Evolutionary conservation across 2,329 filamentous ascomycete species (phyloP).

Genomic region (Claviceps digitariae): DNA sequence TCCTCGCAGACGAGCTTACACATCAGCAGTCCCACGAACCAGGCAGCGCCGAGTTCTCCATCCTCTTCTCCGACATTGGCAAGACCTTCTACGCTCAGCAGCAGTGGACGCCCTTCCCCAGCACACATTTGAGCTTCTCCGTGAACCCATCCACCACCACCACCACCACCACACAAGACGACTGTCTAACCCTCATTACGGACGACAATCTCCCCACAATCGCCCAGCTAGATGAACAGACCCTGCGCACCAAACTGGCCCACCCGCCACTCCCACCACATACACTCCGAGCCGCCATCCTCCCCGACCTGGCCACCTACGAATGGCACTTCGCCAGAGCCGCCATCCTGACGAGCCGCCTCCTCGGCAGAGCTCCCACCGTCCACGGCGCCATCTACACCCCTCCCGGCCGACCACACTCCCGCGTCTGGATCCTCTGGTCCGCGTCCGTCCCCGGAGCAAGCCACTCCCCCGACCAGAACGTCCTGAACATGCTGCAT

Average conservation of each 20-base stretch:
- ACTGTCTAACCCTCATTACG: slow-evolving; percentile 30
- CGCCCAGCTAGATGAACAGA: slow-evolving; percentile 48
- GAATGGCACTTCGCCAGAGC: slow-evolving; percentile 61
- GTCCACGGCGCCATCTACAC: slow-evolving; percentile 60
- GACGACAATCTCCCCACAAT: slow-evolving; percentile 47
- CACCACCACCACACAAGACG: slow-evolving; percentile 13
- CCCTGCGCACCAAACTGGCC: slow-evolving; percentile 42
- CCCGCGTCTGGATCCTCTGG: slow-evolving; percentile 64
- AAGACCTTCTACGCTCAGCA: slow-evolving; percentile 64
- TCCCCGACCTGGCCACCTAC: slow-evolving; percentile 19
- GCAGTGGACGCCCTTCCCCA: slow-evolving; percentile 66
- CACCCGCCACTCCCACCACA: slow-evolving; percentile 8
- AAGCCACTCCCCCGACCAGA: slow-evolving; percentile 39
- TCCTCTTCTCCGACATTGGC: slow-evolving; percentile 79
- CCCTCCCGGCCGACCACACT: slow-evolving; percentile 27
- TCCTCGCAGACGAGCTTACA: slow-evolving; percentile 38
- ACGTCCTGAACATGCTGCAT: slow-evolving; percentile 56
- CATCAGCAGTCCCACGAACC: slow-evolving; percentile 12
- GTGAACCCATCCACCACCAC: slow-evolving; percentile 5
- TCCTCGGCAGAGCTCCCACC: slow-evolving; percentile 42
- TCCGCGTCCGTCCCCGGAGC: slow-evolving; percentile 50
- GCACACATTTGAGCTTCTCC: slow-evolving; percentile 54
- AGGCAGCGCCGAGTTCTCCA: slow-evolving; percentile 47
- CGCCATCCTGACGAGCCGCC: slow-evolving; percentile 56
- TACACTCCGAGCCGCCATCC: slow-evolving; percentile 20